A percentile compares a stretch with the other conserved stretches of the same genome.
Conservation (phyloP, 306 rosid species). For the Inga leiocalycina region DNA sequence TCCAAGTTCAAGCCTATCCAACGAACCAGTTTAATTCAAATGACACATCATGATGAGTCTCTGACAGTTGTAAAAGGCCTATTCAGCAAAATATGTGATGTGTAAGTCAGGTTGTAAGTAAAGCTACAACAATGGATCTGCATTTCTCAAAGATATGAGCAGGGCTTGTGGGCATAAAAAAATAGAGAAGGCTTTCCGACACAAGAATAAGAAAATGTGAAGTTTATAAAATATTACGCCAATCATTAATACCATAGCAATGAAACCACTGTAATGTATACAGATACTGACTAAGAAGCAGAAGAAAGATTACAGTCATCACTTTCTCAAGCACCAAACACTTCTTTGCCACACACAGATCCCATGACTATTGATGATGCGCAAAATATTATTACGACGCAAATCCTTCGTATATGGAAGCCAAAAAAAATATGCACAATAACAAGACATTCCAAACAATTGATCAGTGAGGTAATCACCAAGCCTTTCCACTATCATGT, state of each 20-base stretch:
- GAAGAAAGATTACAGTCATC: conserved; percentile 53
- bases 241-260: conserved; percentile 62
- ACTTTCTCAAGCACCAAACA: conserved; percentile 74
- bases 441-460: too few relatives aligned
- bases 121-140: conserved; percentile 15
- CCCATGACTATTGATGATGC: conserved; percentile 43
- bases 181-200: conserved; percentile 13
- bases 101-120: conserved; percentile 21
- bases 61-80: conserved; percentile 96
- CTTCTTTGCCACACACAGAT: conserved; percentile 45
- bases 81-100: conserved; percentile 36
- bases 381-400: conserved; percentile 39
- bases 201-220: not conserved
- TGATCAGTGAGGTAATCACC: too few relatives aligned
- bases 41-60: conserved; percentile 93
- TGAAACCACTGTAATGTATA: conserved; percentile 49
- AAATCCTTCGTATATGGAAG: too few relatives aligned
- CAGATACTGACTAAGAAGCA: conserved; percentile 51
- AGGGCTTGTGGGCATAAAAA: not conserved
- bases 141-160: not conserved
- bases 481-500: too few relatives aligned
- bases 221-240: conserved; percentile 50
- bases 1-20: conserved; percentile 86
- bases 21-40: conserved; percentile 79
- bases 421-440: too few relatives aligned